Evolutionary conservation across 177 flowering plant genomes (phyloP).

Genomic region (Vitis hybrid): DNA sequence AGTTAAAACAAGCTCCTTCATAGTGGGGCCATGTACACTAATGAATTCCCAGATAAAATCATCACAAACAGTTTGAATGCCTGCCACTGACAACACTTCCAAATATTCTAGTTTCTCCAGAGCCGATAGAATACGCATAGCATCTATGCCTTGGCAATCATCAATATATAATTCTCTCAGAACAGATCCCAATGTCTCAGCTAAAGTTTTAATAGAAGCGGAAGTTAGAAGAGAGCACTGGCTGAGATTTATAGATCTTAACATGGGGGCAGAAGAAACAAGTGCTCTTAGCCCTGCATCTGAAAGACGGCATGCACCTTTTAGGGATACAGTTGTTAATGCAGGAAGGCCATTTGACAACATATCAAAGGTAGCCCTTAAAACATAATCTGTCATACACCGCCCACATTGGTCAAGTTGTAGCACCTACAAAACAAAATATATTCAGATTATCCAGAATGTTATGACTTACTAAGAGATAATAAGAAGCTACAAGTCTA

Average conservation of each 20-base stretch:
- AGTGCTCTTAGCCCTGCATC: slow-evolving; percentile 69
- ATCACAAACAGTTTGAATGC: slow-evolving; percentile 57
- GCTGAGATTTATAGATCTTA: slow-evolving; percentile 73
- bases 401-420: slow-evolving; percentile 88
- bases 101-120: slow-evolving; percentile 54
- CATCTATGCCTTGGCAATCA: slow-evolving; percentile 68
- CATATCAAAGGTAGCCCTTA: slow-evolving; percentile 47
- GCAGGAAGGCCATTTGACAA: slow-evolving; percentile 49
- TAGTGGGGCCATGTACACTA: slow-evolving; percentile 35
- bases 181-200: slow-evolving; percentile 45
- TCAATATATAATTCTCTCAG: slow-evolving; percentile 73
- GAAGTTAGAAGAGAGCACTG: slow-evolving; percentile 76
- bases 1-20: slow-evolving; percentile 74
- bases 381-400: slow-evolving; percentile 63
- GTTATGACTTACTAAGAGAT: not conserved
- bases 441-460: not conserved
- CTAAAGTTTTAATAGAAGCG: slow-evolving; percentile 45
- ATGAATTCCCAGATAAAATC: slow-evolving; percentile 50
- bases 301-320: slow-evolving; percentile 79
- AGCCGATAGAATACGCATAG: slow-evolving; percentile 60
- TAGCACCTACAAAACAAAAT: slow-evolving; percentile 51
- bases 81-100: slow-evolving; percentile 70
- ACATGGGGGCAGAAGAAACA: slow-evolving; percentile 60
- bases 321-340: slow-evolving; percentile 62
- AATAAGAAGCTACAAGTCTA: not conserved